A percentile compares a stretch with the other conserved stretches of the same genome.
phyloP scores from a whole-genome alignment of 2,329 filamentous ascomycete genomes.

The Botryotinia calthae region DNA sequence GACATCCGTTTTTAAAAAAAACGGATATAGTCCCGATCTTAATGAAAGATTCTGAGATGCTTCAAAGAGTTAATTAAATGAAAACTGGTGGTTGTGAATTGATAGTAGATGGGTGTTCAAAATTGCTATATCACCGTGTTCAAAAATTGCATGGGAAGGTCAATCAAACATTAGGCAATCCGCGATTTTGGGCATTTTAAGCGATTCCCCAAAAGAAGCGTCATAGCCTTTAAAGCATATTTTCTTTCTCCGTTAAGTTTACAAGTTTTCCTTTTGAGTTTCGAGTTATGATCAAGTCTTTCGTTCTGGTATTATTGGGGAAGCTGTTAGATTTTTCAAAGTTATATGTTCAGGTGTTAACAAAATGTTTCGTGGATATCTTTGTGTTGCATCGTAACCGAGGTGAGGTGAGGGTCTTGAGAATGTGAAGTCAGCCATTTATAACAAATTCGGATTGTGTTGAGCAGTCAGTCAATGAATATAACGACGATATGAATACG shows the following conservation, averaged over 20 bases:
- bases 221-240: constrained; percentile 10
- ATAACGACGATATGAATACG: background rate
- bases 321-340: background rate
- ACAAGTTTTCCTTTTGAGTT: constrained; percentile 1
- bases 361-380: constrained; percentile 7
- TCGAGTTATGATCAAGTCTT: constrained; percentile 3
- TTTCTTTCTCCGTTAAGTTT: background rate
- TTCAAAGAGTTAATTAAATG: constrained; percentile 29
- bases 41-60: constrained; percentile 40
- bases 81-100: constrained; percentile 28
- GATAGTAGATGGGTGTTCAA: constrained; percentile 28
- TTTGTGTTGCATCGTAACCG: constrained; percentile 20
- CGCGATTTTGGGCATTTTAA: constrained; percentile 13
- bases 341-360: background rate
- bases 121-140: constrained; percentile 23
- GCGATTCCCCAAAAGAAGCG: constrained; percentile 1
- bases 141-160: constrained; percentile 18
- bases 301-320: background rate
- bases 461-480: background rate
- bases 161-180: constrained; percentile 11
- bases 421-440: background rate
- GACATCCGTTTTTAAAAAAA: constrained; percentile 68
- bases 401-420: constrained; percentile 5
- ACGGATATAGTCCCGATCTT: constrained; percentile 50
- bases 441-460: background rate